Evolutionary conservation across 148 eudicot species (phyloP).

Genomic region (Cornus florida): DNA sequence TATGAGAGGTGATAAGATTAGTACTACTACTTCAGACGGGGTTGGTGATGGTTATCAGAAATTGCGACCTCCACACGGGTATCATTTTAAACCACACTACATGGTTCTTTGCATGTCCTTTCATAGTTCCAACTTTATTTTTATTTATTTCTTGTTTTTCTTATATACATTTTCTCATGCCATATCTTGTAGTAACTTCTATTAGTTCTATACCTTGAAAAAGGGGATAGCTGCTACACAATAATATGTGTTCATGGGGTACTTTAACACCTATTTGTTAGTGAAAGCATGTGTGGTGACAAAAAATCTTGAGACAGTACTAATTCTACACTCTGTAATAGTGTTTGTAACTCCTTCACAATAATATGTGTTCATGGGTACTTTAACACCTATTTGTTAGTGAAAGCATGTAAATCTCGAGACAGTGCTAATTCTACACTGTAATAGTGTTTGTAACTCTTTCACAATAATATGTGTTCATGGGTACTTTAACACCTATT

Average conservation of each 20-base stretch:
- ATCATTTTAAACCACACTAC: constrained; percentile 14
- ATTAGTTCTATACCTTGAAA: neutral
- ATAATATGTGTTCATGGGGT: neutral
- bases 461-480: neutral
- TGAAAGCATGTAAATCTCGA: neutral
- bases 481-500: neutral
- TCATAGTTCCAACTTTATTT: constrained; percentile 15
- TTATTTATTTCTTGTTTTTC: constrained; percentile 4
- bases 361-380: neutral
- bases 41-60: constrained; percentile 40
- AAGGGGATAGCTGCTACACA: neutral
- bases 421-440: neutral
- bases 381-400: constrained; percentile 1
- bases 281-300: neutral
- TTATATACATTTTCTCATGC: neutral
- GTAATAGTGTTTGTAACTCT: neutral
- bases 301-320: neutral
- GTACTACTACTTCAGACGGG: constrained; percentile 42
- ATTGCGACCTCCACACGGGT: constrained; percentile 71
- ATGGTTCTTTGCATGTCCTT: neutral
- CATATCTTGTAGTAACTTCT: neutral
- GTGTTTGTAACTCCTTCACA: neutral
- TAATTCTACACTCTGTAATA: neutral
- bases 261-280: constrained; percentile 1
- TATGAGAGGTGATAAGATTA: constrained; percentile 65